Percentiles rank a stretch among this genome's conserved stretches.
Evolutionary conservation across 2,329 filamentous ascomycete genomes (phyloP).

Genomic region (Pestalotiopsis sp.): DNA sequence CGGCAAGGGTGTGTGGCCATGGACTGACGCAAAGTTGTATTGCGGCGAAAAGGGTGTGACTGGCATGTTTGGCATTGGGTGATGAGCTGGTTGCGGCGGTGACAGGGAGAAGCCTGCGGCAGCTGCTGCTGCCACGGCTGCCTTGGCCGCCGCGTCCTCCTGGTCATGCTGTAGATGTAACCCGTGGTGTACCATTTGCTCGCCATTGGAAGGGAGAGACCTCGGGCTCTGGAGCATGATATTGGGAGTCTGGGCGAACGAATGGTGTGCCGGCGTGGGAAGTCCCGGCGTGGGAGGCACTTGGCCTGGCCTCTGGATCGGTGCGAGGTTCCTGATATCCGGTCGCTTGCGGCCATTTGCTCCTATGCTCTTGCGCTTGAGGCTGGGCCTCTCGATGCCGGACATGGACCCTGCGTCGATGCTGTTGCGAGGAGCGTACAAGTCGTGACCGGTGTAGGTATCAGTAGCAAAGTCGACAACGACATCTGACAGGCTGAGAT

Average conservation of each 20-base stretch:
- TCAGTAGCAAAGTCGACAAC: slow-evolving; percentile 62
- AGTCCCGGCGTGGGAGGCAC: slow-evolving; percentile 29
- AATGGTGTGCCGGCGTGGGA: slow-evolving; percentile 35
- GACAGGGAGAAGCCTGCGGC: slow-evolving; percentile 38
- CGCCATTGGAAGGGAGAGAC: slow-evolving; percentile 36
- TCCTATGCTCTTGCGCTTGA: slow-evolving; percentile 52
- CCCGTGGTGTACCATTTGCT: slow-evolving; percentile 25
- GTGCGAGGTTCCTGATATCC: slow-evolving; percentile 37
- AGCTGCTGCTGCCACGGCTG: slow-evolving; percentile 35
- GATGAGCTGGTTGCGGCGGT: slow-evolving; percentile 28
- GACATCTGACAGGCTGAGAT: slow-evolving; percentile 71
- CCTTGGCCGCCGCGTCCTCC: slow-evolving; percentile 34
- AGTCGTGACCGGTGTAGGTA: slow-evolving; percentile 50
- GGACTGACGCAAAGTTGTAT: slow-evolving; percentile 42
- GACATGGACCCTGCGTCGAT: slow-evolving; percentile 5
- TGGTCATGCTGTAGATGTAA: slow-evolving; percentile 22
- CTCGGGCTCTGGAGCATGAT: slow-evolving; percentile 41
- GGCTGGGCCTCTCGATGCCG: slow-evolving; percentile 35
- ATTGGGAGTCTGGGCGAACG: slow-evolving; percentile 40
- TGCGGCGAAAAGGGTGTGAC: slow-evolving; percentile 42
- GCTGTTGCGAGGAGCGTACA: slow-evolving; percentile 44
- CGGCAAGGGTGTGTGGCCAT: slow-evolving; percentile 21
- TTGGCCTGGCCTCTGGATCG: slow-evolving; percentile 34
- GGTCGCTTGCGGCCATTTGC: slow-evolving; percentile 40
- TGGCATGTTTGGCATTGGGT: slow-evolving; percentile 30